These are phyloP conservation scores for Pilobolus umbonatus DNA, from an alignment of 192 early-diverging fungal genomes.

Conservation along the genomic window DNA sequence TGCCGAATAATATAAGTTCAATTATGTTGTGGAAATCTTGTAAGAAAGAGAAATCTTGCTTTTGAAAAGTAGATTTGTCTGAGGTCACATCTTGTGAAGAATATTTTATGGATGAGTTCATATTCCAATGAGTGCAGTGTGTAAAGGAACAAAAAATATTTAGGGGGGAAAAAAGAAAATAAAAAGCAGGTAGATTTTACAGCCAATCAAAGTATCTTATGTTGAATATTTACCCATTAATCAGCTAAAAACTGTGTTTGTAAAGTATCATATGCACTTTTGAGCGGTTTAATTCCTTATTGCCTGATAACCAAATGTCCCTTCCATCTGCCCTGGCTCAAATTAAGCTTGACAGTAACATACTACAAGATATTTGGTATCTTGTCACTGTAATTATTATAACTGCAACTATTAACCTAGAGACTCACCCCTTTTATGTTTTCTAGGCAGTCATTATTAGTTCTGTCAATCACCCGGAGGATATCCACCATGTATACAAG, in stretches of 20 bases:
- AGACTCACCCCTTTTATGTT: neutral
- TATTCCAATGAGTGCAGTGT: too few relatives aligned
- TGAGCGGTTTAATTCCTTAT: too few relatives aligned
- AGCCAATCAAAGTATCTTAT: too few relatives aligned
- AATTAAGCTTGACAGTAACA: neutral
- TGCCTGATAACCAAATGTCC: too few relatives aligned
- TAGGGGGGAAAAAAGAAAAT: too few relatives aligned
- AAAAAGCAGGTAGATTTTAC: too few relatives aligned
- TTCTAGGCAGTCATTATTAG: constrained; percentile 21
- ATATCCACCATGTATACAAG: constrained; percentile 9
- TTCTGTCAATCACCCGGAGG: constrained; percentile 19
- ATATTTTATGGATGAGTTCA: too few relatives aligned
- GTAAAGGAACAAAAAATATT: too few relatives aligned
- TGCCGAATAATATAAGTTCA: constrained; percentile 19
- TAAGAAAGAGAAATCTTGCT: constrained; percentile 26
- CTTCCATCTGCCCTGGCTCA: neutral
- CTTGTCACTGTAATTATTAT: constrained; percentile 1
- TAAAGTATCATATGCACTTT: too few relatives aligned
- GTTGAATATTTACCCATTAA: too few relatives aligned
- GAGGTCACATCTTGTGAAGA: too few relatives aligned
- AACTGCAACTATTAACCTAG: neutral
- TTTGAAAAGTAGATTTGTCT: constrained; percentile 8
- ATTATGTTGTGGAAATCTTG: constrained; percentile 26
- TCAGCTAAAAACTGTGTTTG: too few relatives aligned
- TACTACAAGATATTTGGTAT: constrained; percentile 4